Evolutionary conservation across 441 rosid genomes (phyloP).

Genomic region (Adansonia gregorii): DNA sequence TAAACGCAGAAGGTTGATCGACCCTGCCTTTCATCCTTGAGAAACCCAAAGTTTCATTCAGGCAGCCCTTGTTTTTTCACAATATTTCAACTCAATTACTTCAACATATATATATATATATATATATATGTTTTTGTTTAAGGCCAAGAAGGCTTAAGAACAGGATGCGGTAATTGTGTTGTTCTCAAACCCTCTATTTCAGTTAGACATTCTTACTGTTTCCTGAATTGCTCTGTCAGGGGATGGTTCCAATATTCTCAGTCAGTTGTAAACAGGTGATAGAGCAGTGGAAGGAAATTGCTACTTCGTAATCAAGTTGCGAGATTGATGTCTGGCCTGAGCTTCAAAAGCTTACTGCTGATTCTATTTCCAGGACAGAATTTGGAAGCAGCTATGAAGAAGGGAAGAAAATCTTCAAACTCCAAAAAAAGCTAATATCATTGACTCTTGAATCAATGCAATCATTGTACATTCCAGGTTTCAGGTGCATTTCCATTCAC

Average conservation of each 20-base stretch:
- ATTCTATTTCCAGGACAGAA: conserved; percentile 50
- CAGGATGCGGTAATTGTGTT: not conserved
- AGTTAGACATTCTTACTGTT: not conserved
- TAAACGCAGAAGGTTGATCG: conserved; percentile 42
- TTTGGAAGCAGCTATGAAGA: conserved; percentile 56
- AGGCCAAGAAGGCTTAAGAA: not conserved
- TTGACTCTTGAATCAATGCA: conserved; percentile 43
- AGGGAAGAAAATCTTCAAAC: conserved; percentile 52
- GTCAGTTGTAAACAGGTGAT: conserved; percentile 44
- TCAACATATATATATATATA: not conserved
- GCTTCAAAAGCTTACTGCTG: conserved; percentile 46
- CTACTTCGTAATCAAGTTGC: conserved; percentile 28
- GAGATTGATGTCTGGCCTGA: conserved; percentile 61
- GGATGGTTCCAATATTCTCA: conserved; percentile 41
- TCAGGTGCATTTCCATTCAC: conserved; percentile 38
- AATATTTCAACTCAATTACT: not conserved
- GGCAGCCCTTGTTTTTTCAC: not conserved
- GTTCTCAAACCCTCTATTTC: not conserved
- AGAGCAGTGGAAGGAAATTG: conserved; percentile 48
- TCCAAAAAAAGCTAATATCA: conserved; percentile 40
- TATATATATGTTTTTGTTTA: not conserved
- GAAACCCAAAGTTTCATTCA: conserved; percentile 44
- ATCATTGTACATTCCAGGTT: conserved; percentile 51
- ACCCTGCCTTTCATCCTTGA: conserved; percentile 53
- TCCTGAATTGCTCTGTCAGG: conserved; percentile 29